These are phyloP conservation scores for Biscogniauxia sp. DNA, from an alignment of 2,329 filamentous ascomycete genomes.

Conservation along the genomic window DNA sequence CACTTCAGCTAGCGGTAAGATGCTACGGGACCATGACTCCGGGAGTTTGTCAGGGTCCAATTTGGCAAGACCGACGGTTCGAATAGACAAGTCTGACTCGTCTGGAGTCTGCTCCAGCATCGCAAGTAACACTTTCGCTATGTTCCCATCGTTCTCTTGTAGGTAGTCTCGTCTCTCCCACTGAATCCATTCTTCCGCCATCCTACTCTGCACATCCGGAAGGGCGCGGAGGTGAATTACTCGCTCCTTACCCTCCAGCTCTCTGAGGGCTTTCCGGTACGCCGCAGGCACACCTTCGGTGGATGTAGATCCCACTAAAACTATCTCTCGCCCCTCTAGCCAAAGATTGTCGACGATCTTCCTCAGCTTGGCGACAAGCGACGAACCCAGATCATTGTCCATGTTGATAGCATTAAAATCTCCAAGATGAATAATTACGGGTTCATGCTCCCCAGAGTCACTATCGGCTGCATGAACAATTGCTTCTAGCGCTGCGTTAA, in stretches of 20 bases:
- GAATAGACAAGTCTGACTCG: background rate
- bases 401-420: slow-evolving; percentile 77
- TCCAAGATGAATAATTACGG: slow-evolving; percentile 72
- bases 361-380: slow-evolving; percentile 68
- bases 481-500: slow-evolving; percentile 55
- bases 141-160: slow-evolving; percentile 30
- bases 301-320: slow-evolving; percentile 77
- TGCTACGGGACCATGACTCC: slow-evolving; percentile 11
- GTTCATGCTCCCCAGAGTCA: slow-evolving; percentile 35
- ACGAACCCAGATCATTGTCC: slow-evolving; percentile 61
- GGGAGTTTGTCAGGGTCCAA: slow-evolving; percentile 6
- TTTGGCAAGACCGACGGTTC: slow-evolving; percentile 15
- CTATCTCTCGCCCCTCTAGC: slow-evolving; percentile 66
- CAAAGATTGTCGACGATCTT: slow-evolving; percentile 70
- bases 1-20: slow-evolving; percentile 26
- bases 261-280: slow-evolving; percentile 40
- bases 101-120: slow-evolving; percentile 18
- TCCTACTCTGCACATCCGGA: background rate
- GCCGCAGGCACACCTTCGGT: slow-evolving; percentile 47
- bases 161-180: slow-evolving; percentile 21
- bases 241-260: slow-evolving; percentile 39
- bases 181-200: background rate
- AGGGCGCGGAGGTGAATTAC: slow-evolving; percentile 23
- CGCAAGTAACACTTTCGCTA: slow-evolving; percentile 24
- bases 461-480: slow-evolving; percentile 50